These are phyloP conservation scores for Neopestalotiopsis sp. DNA, from an alignment of 2,329 filamentous ascomycete species.

Conservation along the genomic window DNA sequence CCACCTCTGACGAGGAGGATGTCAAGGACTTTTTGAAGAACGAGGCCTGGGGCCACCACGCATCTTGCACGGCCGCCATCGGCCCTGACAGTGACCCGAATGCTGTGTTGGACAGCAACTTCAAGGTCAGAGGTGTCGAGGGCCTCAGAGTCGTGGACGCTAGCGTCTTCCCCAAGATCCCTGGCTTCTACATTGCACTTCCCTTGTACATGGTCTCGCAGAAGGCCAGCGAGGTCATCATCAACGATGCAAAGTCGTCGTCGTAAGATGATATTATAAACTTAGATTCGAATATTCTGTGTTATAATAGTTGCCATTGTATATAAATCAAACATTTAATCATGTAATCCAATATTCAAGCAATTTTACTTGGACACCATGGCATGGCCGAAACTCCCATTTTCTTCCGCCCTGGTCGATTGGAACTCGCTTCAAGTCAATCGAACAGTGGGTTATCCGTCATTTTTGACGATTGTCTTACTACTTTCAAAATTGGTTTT, in stretches of 20 bases:
- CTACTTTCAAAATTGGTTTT: too few relatives aligned
- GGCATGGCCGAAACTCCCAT: not conserved
- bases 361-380: not conserved
- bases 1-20: conserved; percentile 3
- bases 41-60: conserved; percentile 61
- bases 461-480: too few relatives aligned
- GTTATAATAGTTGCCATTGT: not conserved
- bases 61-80: conserved; percentile 58
- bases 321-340: not conserved
- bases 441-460: too few relatives aligned
- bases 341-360: not conserved
- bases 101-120: conserved; percentile 59
- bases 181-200: conserved; percentile 47
- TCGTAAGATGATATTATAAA: not conserved
- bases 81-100: conserved; percentile 55
- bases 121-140: conserved; percentile 56
- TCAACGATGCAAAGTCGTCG: conserved; percentile 12
- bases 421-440: too few relatives aligned
- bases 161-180: conserved; percentile 52
- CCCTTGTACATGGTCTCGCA: conserved; percentile 59
- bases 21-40: conserved; percentile 42
- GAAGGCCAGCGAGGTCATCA: conserved; percentile 48
- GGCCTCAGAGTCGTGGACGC: conserved; percentile 62
- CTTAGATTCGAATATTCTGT: not conserved
- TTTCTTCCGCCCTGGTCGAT: too few relatives aligned